Evolutionary conservation across 805 yeast genomes (phyloP).

Genomic region (Metschnikowia proteae): DNA sequence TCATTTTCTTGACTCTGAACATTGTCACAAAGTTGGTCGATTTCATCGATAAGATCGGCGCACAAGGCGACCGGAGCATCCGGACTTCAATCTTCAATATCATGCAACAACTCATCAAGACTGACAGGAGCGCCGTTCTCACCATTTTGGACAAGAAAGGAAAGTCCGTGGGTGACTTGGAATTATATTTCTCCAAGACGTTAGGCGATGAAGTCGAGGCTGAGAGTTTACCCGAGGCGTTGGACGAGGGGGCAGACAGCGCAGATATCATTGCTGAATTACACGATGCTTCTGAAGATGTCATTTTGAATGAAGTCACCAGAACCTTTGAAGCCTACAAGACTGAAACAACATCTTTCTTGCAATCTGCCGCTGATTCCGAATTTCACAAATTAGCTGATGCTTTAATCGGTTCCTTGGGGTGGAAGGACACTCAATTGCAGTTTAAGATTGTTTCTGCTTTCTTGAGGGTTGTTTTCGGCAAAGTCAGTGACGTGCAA

Average conservation of each 20-base stretch:
- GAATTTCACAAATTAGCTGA: conserved; percentile 43
- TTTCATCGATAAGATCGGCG: conserved; percentile 16
- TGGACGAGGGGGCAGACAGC: background rate
- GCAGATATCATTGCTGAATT: background rate
- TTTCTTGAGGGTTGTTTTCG: conserved; percentile 9
- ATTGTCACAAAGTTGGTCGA: conserved; percentile 13
- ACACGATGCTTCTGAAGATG: conserved; percentile 6
- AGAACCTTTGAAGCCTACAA: conserved; percentile 8
- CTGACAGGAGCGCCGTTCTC: conserved; percentile 21
- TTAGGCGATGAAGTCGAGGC: conserved; percentile 26
- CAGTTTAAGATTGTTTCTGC: conserved; percentile 7
- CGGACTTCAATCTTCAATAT: background rate
- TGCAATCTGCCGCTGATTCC: conserved; percentile 28
- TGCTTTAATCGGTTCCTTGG: conserved; percentile 44
- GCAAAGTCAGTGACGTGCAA: conserved; percentile 32
- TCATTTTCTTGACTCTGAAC: conserved; percentile 16
- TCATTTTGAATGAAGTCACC: background rate
- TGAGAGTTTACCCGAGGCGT: conserved; percentile 3
- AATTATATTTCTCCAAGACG: conserved; percentile 65
- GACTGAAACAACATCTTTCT: conserved; percentile 29
- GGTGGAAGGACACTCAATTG: conserved; percentile 11
- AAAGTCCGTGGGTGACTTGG: conserved; percentile 32
- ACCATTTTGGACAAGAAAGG: conserved; percentile 18
- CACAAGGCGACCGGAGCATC: conserved; percentile 8
- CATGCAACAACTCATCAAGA: conserved; percentile 23